Evolutionary conservation across 345 rosid genomes (phyloP).

Genomic region (Eucalyptus melliodora): DNA sequence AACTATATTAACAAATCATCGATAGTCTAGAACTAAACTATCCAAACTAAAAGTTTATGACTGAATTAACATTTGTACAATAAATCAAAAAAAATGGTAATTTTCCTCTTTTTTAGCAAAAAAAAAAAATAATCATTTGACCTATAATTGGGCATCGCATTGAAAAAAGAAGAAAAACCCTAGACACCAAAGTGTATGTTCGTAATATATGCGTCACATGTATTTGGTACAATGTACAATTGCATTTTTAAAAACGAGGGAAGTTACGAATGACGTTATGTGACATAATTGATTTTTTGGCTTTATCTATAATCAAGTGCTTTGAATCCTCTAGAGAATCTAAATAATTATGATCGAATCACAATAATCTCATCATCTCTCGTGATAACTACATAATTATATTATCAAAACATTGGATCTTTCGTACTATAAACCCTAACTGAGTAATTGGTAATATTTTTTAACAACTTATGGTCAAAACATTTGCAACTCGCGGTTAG

Average conservation of each 20-base stretch:
- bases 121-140: neutral
- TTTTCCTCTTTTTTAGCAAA: neutral
- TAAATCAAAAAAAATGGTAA: neutral
- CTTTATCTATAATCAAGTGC: neutral
- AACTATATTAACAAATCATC: neutral
- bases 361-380: neutral
- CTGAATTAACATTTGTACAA: neutral
- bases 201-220: neutral
- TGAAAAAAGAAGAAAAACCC: neutral
- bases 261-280: neutral
- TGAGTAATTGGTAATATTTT: neutral
- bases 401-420: neutral
- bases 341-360: neutral
- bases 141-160: neutral
- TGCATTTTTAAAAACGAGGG: neutral
- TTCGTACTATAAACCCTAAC: neutral
- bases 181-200: neutral
- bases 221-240: neutral
- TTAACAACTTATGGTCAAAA: neutral
- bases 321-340: neutral
- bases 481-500: neutral
- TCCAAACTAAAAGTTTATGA: neutral
- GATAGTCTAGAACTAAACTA: neutral
- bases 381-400: neutral
- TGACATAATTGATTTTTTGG: neutral